A percentile compares a stretch with the other conserved stretches of the same genome.
Evolutionary conservation across 345 rosid species (phyloP).

Genomic region (Draba incana): DNA sequence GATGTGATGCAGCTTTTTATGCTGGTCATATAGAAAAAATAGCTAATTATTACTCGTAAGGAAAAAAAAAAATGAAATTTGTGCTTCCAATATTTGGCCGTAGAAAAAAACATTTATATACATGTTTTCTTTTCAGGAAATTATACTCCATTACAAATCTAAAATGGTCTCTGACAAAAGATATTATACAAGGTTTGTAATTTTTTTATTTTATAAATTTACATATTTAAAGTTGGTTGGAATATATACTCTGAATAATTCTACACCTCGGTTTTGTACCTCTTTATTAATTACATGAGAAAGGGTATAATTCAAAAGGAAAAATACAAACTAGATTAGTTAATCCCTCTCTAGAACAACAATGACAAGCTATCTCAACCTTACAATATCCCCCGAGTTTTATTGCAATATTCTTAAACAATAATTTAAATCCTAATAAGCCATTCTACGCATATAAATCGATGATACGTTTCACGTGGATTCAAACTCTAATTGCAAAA

Average conservation of each 20-base stretch:
- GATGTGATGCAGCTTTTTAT: constrained; percentile 20
- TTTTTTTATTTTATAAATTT: background rate
- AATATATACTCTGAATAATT: background rate
- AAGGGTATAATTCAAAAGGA: background rate
- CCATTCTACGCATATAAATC: background rate
- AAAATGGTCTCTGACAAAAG: too few relatives aligned
- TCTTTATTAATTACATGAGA: constrained; percentile 7
- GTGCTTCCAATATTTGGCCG: background rate
- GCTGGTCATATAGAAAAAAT: background rate
- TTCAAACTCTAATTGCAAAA: constrained; percentile 3
- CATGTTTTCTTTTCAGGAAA: too few relatives aligned
- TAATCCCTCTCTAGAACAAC: background rate
- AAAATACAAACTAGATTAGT: background rate
- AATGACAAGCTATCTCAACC: background rate
- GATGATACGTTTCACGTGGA: constrained; percentile 7
- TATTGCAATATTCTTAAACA: background rate
- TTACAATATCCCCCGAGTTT: background rate
- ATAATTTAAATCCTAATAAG: background rate
- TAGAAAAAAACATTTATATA: background rate
- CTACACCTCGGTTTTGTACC: background rate
- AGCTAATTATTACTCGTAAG: background rate
- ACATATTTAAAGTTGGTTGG: constrained; percentile 4
- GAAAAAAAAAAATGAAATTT: background rate
- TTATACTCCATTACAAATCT: too few relatives aligned
- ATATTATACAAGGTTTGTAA: too few relatives aligned